These are phyloP conservation scores for baker's yeast (Saccharomyces cerevisiae) DNA, from an alignment of 805 yeast genomes.

Conservation along the genomic window DNA sequence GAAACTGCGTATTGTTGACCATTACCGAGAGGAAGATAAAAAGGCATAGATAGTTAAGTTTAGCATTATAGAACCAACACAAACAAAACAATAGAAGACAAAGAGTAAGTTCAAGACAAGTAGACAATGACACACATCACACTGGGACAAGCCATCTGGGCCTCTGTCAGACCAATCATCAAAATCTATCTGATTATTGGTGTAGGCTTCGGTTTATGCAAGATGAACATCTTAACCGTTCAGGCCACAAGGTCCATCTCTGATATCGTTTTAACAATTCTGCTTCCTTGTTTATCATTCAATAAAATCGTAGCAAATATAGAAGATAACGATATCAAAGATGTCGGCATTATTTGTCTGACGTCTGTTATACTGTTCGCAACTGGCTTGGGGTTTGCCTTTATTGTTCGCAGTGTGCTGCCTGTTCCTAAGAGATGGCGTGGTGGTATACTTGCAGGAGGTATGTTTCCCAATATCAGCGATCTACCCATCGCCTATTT, in stretches of 20 bases:
- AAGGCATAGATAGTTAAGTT: background rate
- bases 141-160: constrained; percentile 28
- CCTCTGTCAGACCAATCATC: constrained; percentile 68
- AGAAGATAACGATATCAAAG: constrained; percentile 55
- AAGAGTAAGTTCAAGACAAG: background rate
- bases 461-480: constrained; percentile 64
- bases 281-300: constrained; percentile 61
- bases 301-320: constrained; percentile 55
- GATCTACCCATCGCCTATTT: constrained; percentile 73
- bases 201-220: constrained; percentile 56
- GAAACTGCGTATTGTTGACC: background rate
- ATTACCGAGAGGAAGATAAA: background rate
- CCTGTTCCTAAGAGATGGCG: constrained; percentile 61
- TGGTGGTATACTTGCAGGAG: constrained; percentile 64
- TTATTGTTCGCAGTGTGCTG: constrained; percentile 16
- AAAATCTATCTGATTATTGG: constrained; percentile 65
- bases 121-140: constrained; percentile 18
- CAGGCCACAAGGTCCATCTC: constrained; percentile 56
- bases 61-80: background rate
- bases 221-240: constrained; percentile 49
- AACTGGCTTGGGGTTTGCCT: constrained; percentile 44
- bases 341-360: constrained; percentile 55
- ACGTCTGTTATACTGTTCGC: constrained; percentile 44
- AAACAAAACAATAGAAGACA: background rate
- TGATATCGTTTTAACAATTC: constrained; percentile 50